Conservation (phyloP, 257 asterid genomes). For the Echites panduratus region DNA sequence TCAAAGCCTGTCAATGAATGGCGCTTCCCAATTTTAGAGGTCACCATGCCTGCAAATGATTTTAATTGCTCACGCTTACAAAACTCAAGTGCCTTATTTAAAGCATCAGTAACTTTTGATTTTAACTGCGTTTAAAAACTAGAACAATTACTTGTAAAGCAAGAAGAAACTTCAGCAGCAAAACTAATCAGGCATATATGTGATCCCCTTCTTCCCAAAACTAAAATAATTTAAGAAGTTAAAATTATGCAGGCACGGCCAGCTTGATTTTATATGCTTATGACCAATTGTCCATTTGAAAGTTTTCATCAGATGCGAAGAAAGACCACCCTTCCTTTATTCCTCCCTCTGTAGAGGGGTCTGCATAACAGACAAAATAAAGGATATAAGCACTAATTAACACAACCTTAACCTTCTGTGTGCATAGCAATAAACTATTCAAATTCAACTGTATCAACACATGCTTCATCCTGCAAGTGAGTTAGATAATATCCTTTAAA, state of each 20-base stretch:
- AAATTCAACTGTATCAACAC: not conserved
- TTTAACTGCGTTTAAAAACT: not conserved
- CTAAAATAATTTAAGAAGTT: not conserved
- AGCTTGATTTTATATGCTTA: not conserved
- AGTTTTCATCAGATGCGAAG: not conserved
- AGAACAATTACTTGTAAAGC: not conserved
- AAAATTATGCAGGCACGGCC: not conserved
- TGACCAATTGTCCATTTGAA: not conserved
- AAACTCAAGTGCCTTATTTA: not conserved
- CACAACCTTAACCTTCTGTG: not conserved
- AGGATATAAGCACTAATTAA: not conserved
- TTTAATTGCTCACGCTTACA: conserved; percentile 8
- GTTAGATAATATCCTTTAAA: not conserved
- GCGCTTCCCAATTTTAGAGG: conserved; percentile 88
- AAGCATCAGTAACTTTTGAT: not conserved
- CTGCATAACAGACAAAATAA: not conserved
- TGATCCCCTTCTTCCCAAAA: not conserved
- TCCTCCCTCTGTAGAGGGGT: not conserved
- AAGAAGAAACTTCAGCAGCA: not conserved
- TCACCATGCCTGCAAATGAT: conserved; percentile 82
- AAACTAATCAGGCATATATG: not conserved
- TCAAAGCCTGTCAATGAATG: conserved; percentile 91
- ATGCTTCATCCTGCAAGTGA: not conserved
- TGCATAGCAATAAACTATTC: not conserved
- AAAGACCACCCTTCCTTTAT: not conserved